Conservation (phyloP, 2,329 filamentous ascomycete species). For the Scolecobasidium constrictum region DNA sequence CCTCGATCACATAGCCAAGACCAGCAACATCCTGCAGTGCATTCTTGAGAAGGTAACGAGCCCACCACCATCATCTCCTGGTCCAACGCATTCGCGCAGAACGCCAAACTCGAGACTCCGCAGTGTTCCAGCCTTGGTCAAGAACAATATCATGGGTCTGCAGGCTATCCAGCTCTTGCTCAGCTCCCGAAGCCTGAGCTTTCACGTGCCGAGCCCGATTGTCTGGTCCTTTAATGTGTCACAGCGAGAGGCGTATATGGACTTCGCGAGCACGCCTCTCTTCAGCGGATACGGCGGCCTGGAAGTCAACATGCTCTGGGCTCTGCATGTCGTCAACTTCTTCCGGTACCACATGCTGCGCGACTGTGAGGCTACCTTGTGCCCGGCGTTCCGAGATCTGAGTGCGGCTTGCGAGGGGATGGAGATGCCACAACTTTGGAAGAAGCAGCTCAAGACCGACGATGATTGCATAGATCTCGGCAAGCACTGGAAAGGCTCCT, state of each 20-base stretch:
- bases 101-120: no score
- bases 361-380: constrained; percentile 26
- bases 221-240: constrained; percentile 31
- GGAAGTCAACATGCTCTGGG: constrained; percentile 34
- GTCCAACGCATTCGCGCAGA: no score
- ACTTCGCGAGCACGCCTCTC: constrained; percentile 23
- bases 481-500: constrained; percentile 40
- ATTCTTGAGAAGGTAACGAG: no score
- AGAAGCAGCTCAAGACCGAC: constrained; percentile 22
- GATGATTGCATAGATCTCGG: constrained; percentile 22
- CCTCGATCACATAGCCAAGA: constrained; percentile 14
- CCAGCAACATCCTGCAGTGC: constrained; percentile 8
- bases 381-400: constrained; percentile 21
- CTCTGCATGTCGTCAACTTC: constrained; percentile 40
- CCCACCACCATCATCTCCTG: no score
- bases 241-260: constrained; percentile 34
- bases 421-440: constrained; percentile 34
- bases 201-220: constrained; percentile 14
- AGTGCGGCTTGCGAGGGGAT: constrained; percentile 16
- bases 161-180: constrained; percentile 18
- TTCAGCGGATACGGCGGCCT: constrained; percentile 27
- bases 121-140: neutral
- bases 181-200: constrained; percentile 12
- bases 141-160: neutral
- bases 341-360: constrained; percentile 40